Conservation (phyloP, 768 basidiomycete species). For the Panaeolus cyanescens region DNA sequence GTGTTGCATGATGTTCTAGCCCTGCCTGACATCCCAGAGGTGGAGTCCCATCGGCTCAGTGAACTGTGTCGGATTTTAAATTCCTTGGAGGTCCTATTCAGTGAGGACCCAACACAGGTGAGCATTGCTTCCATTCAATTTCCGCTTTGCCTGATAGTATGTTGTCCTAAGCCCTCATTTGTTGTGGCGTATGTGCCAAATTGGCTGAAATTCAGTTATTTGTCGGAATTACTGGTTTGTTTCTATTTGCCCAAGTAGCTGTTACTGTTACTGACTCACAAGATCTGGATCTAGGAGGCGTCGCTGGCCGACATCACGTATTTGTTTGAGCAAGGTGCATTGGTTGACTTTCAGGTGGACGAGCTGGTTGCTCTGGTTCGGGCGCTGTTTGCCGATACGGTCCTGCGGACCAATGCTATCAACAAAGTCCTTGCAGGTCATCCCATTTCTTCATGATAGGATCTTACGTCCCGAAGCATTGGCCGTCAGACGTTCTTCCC, state of each 20-base stretch:
- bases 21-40: slow-evolving; percentile 83
- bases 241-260: neutral
- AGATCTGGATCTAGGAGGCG: slow-evolving; percentile 66
- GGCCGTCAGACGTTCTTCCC: slow-evolving; percentile 3
- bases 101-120: slow-evolving; percentile 63
- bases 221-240: slow-evolving; percentile 87
- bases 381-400: slow-evolving; percentile 88
- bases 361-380: slow-evolving; percentile 82
- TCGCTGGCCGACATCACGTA: slow-evolving; percentile 91
- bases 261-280: neutral
- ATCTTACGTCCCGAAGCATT: neutral
- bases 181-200: slow-evolving; percentile 86
- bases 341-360: slow-evolving; percentile 86
- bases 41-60: slow-evolving; percentile 81
- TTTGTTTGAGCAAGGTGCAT: slow-evolving; percentile 85
- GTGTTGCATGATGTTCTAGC: slow-evolving; percentile 75
- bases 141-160: neutral
- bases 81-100: slow-evolving; percentile 80
- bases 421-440: slow-evolving; percentile 70
- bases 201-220: slow-evolving; percentile 95
- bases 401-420: slow-evolving; percentile 78
- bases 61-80: slow-evolving; percentile 82
- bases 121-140: slow-evolving; percentile 15
- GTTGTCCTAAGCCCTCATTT: slow-evolving; percentile 57
- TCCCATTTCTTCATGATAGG: slow-evolving; percentile 32